Conservation (phyloP, 148 eudicot genomes). For the Simmondsia chinensis region DNA sequence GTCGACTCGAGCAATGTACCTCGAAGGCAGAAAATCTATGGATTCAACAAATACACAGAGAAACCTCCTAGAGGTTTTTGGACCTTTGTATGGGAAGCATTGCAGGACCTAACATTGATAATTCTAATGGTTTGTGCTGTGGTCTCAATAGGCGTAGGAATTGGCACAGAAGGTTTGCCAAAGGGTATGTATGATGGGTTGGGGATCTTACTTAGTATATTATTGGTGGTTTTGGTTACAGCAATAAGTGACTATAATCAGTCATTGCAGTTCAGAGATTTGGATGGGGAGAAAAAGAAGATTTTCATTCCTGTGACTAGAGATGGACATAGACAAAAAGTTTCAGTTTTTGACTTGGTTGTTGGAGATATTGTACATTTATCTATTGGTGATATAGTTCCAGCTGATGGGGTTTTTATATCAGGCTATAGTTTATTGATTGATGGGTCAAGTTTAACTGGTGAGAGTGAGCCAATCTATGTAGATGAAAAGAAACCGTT, state of each 20-base stretch:
- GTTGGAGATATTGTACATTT: constrained; percentile 84
- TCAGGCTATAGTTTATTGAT: constrained; percentile 78
- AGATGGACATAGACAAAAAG: constrained; percentile 65
- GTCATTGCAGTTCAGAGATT: constrained; percentile 76
- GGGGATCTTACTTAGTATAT: constrained; percentile 67
- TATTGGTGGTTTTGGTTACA: constrained; percentile 78
- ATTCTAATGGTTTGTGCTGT: constrained; percentile 90
- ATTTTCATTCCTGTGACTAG: constrained; percentile 72
- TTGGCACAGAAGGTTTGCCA: constrained; percentile 81
- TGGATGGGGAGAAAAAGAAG: constrained; percentile 89
- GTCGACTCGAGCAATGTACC: constrained; percentile 39
- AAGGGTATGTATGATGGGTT: constrained; percentile 82
- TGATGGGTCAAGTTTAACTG: constrained; percentile 88
- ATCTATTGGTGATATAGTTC: constrained; percentile 77
- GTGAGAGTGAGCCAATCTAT: constrained; percentile 71
- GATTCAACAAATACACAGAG: constrained; percentile 59
- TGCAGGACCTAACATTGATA: constrained; percentile 79
- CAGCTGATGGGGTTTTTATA: constrained; percentile 80
- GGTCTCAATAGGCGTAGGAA: constrained; percentile 77
- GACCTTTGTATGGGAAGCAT: constrained; percentile 88
- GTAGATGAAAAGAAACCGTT: constrained; percentile 52
- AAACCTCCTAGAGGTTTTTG: constrained; percentile 79
- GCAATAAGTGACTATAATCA: constrained; percentile 85
- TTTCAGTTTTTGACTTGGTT: constrained; percentile 71
- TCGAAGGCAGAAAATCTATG: constrained; percentile 52